phyloP scores from a whole-genome alignment of 164 flowering plant genomes.

The Macadamia integrifolia region DNA sequence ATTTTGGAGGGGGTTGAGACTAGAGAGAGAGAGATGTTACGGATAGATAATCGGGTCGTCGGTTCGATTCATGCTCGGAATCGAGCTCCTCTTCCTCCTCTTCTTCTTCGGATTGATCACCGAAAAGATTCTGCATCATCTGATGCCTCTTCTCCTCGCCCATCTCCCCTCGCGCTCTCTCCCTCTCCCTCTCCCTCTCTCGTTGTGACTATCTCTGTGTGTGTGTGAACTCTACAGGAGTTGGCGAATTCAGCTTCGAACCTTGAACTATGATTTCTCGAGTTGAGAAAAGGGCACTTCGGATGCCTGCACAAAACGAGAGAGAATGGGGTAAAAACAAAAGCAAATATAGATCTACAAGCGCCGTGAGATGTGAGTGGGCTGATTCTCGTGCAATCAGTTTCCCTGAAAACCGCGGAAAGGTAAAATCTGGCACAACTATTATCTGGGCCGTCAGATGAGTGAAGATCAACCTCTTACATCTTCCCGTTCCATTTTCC shows the following conservation, averaged over 20 bases:
- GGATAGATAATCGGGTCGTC: conserved; percentile 17
- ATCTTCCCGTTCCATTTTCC: neutral
- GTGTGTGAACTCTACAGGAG: too few relatives aligned
- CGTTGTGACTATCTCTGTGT: neutral
- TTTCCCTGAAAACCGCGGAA: too few relatives aligned
- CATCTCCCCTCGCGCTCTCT: conserved; percentile 12
- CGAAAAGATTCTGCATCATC: conserved; percentile 37
- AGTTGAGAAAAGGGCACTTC: too few relatives aligned
- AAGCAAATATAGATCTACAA: neutral
- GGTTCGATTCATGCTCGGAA: conserved; percentile 15
- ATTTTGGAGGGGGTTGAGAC: neutral
- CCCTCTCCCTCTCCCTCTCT: conserved; percentile 2
- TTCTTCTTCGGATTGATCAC: conserved; percentile 35
- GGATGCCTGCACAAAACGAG: neutral
- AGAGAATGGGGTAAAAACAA: neutral
- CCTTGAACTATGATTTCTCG: too few relatives aligned
- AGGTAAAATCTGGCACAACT: too few relatives aligned
- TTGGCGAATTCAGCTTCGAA: too few relatives aligned
- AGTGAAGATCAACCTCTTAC: too few relatives aligned
- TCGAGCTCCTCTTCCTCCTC: conserved; percentile 31
- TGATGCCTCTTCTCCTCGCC: conserved; percentile 34
- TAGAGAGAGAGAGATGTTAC: conserved; percentile 12
- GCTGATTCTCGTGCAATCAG: too few relatives aligned
- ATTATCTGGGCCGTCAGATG: too few relatives aligned
- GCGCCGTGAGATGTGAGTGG: too few relatives aligned